A percentile compares a stretch with the other conserved stretches of the same genome.
Conservation (phyloP, 352 stramenopile genomes). For the Phytophthora pini region DNA sequence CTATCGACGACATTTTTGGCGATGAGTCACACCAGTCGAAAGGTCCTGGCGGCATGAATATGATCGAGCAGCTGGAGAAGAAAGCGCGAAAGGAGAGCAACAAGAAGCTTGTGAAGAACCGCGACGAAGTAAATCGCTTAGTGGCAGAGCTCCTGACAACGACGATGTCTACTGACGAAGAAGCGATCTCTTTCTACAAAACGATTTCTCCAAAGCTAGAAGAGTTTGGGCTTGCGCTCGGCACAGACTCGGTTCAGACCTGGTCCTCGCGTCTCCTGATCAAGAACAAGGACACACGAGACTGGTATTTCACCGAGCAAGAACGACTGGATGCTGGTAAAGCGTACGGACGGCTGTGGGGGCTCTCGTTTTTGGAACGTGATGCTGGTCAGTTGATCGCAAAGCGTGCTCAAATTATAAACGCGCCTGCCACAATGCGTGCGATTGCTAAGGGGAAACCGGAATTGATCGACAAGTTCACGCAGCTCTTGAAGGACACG, state of each 20-base stretch:
- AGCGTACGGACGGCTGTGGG: conserved; percentile 81
- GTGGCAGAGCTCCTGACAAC: conserved; percentile 60
- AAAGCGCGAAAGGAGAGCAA: conserved; percentile 87
- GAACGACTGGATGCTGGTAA: conserved; percentile 80
- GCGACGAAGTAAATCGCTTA: conserved; percentile 63
- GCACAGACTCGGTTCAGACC: conserved; percentile 74
- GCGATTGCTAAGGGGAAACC: conserved; percentile 77
- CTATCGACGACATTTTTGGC: conserved; percentile 86
- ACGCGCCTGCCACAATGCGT: conserved; percentile 70
- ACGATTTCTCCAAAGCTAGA: conserved; percentile 71
- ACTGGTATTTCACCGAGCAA: conserved; percentile 87
- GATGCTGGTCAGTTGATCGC: conserved; percentile 76
- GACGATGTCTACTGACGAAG: conserved; percentile 62
- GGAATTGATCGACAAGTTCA: conserved; percentile 88
- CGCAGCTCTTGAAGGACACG: conserved; percentile 82
- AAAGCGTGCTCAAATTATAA: conserved; percentile 76
- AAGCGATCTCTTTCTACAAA: conserved; percentile 74
- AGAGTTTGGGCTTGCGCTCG: conserved; percentile 64
- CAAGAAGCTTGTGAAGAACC: conserved; percentile 87
- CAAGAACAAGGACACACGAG: conserved; percentile 89
- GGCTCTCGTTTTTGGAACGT: conserved; percentile 79
- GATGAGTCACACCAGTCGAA: conserved; percentile 77
- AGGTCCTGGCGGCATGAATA: conserved; percentile 76
- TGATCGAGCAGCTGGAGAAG: conserved; percentile 90
- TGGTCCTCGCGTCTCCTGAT: conserved; percentile 87